Base-by-base conservation (phyloP, 2,329 filamentous ascomycete species). In the Fusarium sp. region DNA sequence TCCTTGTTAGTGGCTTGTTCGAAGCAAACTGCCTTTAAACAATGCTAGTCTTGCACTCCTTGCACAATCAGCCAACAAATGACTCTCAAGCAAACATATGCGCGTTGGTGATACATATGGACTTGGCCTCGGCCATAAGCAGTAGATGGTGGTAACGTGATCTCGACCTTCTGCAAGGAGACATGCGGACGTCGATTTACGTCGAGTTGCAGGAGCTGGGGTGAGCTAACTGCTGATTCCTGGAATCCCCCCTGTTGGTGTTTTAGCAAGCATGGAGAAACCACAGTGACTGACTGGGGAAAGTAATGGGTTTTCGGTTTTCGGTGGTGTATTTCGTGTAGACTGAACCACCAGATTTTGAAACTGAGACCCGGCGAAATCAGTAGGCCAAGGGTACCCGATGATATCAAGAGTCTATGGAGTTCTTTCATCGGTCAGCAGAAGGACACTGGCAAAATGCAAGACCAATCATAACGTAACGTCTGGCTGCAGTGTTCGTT, bases 71-170 rank as follows among this genome's bases (percentile, higher is more conserved):
- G 59, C 54, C 65, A 72, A 59, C 60, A 66, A 42, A 52, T 27
- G 34, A 25, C 24, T 38, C 38, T 38, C 43, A 45, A 56, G 40
- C 63, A 72, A 71, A 59, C 62, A 68, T 38, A 34, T 42, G 43
- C 34, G 43, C 38, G 57, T 42, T 58, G 50, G 32, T 32, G 61
- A 46, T 50, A 46, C 43, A 22, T 43, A 49, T 40, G 30, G 22
- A 43, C 45, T 58, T 54, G 59, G 58, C 44, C 52, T 59, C 57
- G 58, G 45, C 24, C 53, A 53, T 43, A 49, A 55, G 29, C 57
- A 73, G 61, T 42, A 40, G 32, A 55, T 42, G n/a, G n/a, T 40
- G 57, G 66, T 75, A 75, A 75, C 73, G 73, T 75, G 73, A 75
- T 62, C 42, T 59, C 15, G 18, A 43, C 55, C 63, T 62, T 46